These are phyloP conservation scores for Rhizoclosmatium sp. DNA, from an alignment of 192 early-diverging fungal genomes.

Conservation along the genomic window DNA sequence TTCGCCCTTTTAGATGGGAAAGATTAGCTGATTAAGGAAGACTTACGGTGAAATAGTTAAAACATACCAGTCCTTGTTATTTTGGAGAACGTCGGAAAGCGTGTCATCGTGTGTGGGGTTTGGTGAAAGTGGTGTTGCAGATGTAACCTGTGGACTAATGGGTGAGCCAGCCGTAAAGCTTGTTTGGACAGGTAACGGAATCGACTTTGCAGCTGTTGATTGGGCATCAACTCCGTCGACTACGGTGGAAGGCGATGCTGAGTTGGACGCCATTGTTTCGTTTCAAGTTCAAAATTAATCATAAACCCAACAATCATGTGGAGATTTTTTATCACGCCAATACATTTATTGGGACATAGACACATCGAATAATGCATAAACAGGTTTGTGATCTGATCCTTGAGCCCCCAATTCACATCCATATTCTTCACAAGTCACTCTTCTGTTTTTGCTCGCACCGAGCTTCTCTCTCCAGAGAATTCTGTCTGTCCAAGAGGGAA, in stretches of 20 bases:
- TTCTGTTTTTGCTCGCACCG: neutral
- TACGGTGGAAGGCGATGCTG: neutral
- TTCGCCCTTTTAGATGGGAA: slow-evolving; percentile 32
- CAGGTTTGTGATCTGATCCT: slow-evolving; percentile 42
- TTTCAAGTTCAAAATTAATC: neutral
- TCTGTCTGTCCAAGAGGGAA: slow-evolving; percentile 97
- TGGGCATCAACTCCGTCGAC: too few species aligned
- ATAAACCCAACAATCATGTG: neutral
- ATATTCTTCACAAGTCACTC: slow-evolving; percentile 7
- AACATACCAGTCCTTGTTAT: slow-evolving; percentile 49
- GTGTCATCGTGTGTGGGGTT: slow-evolving; percentile 22
- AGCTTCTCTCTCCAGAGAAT: slow-evolving; percentile 46
- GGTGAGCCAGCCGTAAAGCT: too few species aligned
- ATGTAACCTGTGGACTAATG: neutral
- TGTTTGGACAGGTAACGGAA: too few species aligned
- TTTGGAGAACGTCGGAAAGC: slow-evolving; percentile 44
- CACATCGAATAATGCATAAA: slow-evolving; percentile 33
- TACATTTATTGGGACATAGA: neutral
- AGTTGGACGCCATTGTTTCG: neutral
- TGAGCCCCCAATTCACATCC: slow-evolving; percentile 5
- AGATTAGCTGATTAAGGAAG: too few species aligned
- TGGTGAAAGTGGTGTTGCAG: neutral
- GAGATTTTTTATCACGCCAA: neutral
- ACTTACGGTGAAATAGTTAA: too few species aligned
- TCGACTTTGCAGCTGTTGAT: too few species aligned